These are phyloP conservation scores for Priceomyces castillae DNA, from an alignment of 805 yeast genomes.

Conservation along the genomic window DNA sequence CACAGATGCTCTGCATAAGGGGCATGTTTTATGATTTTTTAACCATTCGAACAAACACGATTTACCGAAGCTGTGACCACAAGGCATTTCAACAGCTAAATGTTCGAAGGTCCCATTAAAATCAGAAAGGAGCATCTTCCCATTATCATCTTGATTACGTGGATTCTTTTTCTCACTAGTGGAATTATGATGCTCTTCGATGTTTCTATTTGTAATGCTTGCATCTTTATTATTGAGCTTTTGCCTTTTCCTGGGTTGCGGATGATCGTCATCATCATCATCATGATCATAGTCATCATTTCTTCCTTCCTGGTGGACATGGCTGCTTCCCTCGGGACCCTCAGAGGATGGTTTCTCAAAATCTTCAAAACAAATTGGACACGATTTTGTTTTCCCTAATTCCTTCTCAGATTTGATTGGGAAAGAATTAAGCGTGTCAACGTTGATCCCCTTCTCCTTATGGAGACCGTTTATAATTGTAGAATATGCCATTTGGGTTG, in stretches of 20 bases:
- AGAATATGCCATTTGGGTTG: constrained; percentile 67
- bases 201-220: background rate
- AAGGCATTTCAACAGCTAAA: constrained; percentile 71
- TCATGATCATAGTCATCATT: background rate
- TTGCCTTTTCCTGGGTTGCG: background rate
- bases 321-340: no score
- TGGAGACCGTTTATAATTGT: constrained; percentile 53
- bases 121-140: constrained; percentile 14
- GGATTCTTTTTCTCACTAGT: background rate
- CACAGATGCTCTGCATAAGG: constrained; percentile 71
- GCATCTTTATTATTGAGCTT: constrained; percentile 1
- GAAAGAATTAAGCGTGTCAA: constrained; percentile 51
- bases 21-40: constrained; percentile 70
- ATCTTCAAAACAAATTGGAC: constrained; percentile 66
- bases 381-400: constrained; percentile 23
- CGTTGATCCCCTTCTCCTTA: constrained; percentile 51
- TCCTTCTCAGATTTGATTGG: constrained; percentile 27
- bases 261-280: background rate
- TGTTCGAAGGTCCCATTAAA: constrained; percentile 40
- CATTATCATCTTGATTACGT: background rate
- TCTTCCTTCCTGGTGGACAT: no score
- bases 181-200: background rate
- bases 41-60: constrained; percentile 88
- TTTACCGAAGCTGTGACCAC: constrained; percentile 84
- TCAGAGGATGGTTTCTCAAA: constrained; percentile 13